phyloP scores from a whole-genome alignment of 2,329 filamentous ascomycete species.

The Chrysosporium queenslandicum region DNA sequence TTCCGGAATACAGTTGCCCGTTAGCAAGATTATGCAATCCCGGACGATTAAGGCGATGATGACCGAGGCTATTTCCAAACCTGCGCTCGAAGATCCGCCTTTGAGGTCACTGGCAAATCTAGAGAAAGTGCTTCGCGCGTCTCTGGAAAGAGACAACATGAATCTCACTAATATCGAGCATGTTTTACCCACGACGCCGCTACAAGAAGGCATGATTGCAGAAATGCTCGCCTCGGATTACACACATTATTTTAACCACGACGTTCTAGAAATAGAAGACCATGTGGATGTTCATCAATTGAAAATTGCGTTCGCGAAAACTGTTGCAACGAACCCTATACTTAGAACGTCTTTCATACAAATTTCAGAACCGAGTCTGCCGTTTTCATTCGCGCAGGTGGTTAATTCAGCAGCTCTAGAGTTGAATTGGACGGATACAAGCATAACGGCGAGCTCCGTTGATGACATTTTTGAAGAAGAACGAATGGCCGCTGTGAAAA shows the following conservation, averaged over 20 bases:
- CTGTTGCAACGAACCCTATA: conserved; percentile 56
- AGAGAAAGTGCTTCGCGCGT: conserved; percentile 30
- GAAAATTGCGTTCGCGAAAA: conserved; percentile 50
- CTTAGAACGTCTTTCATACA: conserved; percentile 64
- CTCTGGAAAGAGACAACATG: conserved; percentile 29
- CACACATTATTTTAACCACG: conserved; percentile 73
- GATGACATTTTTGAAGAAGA: conserved; percentile 20
- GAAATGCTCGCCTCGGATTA: conserved; percentile 71
- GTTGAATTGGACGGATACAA: conserved; percentile 29
- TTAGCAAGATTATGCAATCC: conserved; percentile 67
- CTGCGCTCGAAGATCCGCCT: conserved; percentile 3
- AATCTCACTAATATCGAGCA: conserved; percentile 42
- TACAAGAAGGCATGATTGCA: conserved; percentile 78
- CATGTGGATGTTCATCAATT: conserved; percentile 49
- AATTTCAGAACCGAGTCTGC: conserved; percentile 51
- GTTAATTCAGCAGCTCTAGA: conserved; percentile 29
- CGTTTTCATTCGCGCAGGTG: conserved; percentile 48
- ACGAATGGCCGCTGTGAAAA: conserved; percentile 15
- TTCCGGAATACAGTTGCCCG: conserved; percentile 49
- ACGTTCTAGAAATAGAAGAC: conserved; percentile 54
- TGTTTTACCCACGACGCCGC: conserved; percentile 64
- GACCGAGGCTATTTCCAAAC: conserved; percentile 14
- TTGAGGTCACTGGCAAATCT: background rate
- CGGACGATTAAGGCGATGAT: conserved; percentile 58
- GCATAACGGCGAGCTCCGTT: conserved; percentile 19